phyloP scores from a whole-genome alignment of 208 protist species.

The Porcisia hertigi region DNA sequence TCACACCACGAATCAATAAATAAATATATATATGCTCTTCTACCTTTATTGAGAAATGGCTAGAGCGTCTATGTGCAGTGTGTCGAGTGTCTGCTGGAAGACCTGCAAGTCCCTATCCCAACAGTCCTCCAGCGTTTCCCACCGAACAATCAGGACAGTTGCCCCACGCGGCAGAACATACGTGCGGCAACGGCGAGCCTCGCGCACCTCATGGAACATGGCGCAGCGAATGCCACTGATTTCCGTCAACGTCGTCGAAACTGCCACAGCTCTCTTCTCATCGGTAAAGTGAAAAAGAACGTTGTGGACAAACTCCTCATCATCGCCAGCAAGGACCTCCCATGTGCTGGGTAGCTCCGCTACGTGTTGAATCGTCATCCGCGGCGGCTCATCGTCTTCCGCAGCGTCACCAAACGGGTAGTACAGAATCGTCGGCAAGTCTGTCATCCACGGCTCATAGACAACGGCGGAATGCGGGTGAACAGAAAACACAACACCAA shows the following conservation, averaged over 20 bases:
- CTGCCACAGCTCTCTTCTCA: slow-evolving; percentile 34
- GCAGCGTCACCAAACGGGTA: slow-evolving; percentile 47
- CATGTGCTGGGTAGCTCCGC: slow-evolving; percentile 45
- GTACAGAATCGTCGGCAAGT: slow-evolving; percentile 47
- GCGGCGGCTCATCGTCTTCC: slow-evolving; percentile 16
- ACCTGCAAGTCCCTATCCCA: slow-evolving; percentile 45
- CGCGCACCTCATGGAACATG: slow-evolving; percentile 52
- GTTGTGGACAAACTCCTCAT: slow-evolving; percentile 63
- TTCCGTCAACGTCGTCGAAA: slow-evolving; percentile 35
- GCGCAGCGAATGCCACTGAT: slow-evolving; percentile 48
- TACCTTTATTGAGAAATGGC: slow-evolving; percentile 5
- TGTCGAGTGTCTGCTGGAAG: slow-evolving; percentile 65
- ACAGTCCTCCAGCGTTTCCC: slow-evolving; percentile 39
- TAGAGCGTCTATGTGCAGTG: slow-evolving; percentile 50
- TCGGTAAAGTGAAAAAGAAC: slow-evolving; percentile 66
- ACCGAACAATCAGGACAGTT: slow-evolving; percentile 52
- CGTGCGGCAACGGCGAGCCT: slow-evolving; percentile 48
- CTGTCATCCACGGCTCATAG: slow-evolving; percentile 50
- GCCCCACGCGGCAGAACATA: slow-evolving; percentile 49
- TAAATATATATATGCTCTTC: not conserved
- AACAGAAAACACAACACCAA: slow-evolving; percentile 62
- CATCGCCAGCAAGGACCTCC: slow-evolving; percentile 37
- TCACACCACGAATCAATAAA: too few relatives aligned
- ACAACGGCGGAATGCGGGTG: slow-evolving; percentile 37
- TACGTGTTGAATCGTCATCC: slow-evolving; percentile 37